These are phyloP conservation scores for Lactifluus echinatus DNA, from an alignment of 768 basidiomycete genomes.

Conservation along the genomic window DNA sequence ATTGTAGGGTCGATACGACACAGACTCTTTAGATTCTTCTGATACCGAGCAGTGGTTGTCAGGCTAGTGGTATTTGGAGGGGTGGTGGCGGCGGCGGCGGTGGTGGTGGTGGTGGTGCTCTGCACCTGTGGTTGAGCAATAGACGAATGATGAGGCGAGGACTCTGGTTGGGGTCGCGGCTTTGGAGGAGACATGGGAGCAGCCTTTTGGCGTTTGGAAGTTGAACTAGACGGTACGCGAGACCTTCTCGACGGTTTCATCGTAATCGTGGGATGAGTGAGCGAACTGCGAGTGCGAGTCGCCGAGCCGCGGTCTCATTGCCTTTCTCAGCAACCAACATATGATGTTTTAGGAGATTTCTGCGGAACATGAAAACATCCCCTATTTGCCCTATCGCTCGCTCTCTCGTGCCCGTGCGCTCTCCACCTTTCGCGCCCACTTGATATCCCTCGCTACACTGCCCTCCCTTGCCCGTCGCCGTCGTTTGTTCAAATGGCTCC, in stretches of 20 bases:
- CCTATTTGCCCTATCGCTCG: too few relatives aligned
- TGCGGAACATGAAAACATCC: neutral
- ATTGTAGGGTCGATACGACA: constrained; percentile 74
- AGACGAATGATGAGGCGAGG: neutral
- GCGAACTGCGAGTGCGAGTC: neutral
- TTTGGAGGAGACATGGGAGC: constrained; percentile 11
- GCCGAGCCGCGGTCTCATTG: neutral
- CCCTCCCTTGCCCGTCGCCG: constrained; percentile 38
- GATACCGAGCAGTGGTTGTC: constrained; percentile 55
- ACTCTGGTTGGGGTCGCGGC: constrained; percentile 1
- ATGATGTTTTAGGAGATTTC: constrained; percentile 5
- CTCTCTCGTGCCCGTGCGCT: constrained; percentile 15
- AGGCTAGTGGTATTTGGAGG: constrained; percentile 31
- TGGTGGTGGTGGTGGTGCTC: neutral
- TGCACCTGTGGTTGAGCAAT: constrained; percentile 1
- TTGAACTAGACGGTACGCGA: constrained; percentile 13
- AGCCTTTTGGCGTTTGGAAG: constrained; percentile 13
- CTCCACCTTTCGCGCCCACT: constrained; percentile 32
- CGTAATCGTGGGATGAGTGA: neutral
- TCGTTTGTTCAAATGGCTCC: constrained; percentile 48
- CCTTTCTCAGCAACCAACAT: constrained; percentile 6
- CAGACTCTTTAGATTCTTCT: constrained; percentile 73
- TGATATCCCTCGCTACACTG: constrained; percentile 38
- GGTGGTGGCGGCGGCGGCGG: neutral
- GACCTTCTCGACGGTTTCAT: constrained; percentile 16